Evolutionary conservation across 2,329 filamentous ascomycete species (phyloP).

Genomic region (Ampelomyces quisqualis): DNA sequence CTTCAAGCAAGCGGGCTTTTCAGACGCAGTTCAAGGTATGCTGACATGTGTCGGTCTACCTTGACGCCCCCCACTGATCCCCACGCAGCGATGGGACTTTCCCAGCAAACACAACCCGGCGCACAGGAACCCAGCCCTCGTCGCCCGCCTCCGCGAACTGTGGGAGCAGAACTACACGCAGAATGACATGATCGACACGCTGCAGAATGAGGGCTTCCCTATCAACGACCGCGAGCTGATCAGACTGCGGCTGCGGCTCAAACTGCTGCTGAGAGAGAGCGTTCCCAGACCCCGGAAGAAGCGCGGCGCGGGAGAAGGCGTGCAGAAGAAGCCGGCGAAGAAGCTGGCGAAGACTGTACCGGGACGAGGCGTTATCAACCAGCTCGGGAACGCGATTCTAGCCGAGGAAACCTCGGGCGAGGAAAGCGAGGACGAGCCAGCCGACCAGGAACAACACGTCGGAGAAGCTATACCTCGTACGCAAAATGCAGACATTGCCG

Average conservation of each 20-base stretch:
- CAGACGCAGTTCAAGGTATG: conserved; percentile 68
- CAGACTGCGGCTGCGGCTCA: conserved; percentile 67
- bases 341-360: conserved; percentile 15
- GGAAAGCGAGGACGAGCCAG: conserved; percentile 15
- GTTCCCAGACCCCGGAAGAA: conserved; percentile 55
- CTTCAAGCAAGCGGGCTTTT: conserved; percentile 68
- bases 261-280: conserved; percentile 61
- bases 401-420: conserved; percentile 22
- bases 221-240: conserved; percentile 71
- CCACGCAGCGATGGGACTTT: conserved; percentile 67
- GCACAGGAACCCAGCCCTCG: conserved; percentile 67
- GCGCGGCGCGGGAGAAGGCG: conserved; percentile 26
- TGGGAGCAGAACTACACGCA: conserved; percentile 75
- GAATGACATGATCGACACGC: conserved; percentile 69
- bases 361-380: conserved; percentile 25
- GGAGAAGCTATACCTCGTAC: background rate
- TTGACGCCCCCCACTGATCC: conserved; percentile 9
- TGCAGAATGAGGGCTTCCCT: conserved; percentile 71
- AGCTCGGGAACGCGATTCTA: conserved; percentile 33
- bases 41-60: background rate
- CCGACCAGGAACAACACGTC: background rate
- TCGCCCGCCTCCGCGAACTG: conserved; percentile 70
- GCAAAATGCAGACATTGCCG: background rate
- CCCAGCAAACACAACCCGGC: conserved; percentile 71
- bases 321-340: conserved; percentile 15